A percentile compares a stretch with the other conserved stretches of the same genome.
These are phyloP conservation scores for Stachybotrys chartarum DNA, from an alignment of 2,329 filamentous ascomycete species.

Conservation along the genomic window DNA sequence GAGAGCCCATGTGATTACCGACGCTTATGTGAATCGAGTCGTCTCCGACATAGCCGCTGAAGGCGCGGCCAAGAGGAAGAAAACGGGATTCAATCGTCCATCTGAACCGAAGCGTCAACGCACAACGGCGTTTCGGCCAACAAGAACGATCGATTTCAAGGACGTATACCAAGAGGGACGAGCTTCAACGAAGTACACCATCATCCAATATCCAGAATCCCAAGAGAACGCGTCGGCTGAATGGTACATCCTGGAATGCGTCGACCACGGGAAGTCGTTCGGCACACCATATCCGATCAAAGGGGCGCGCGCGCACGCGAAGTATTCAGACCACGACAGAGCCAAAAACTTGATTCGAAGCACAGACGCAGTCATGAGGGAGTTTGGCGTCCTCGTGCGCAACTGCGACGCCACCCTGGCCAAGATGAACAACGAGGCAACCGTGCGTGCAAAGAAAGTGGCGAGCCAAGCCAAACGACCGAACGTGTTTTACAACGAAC, in stretches of 20 bases:
- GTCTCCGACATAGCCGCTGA: background rate
- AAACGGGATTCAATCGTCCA: too few relatives aligned
- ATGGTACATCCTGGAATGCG: background rate
- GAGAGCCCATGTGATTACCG: background rate
- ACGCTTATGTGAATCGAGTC: background rate
- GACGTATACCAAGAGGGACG: background rate
- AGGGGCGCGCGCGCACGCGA: too few relatives aligned
- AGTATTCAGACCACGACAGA: too few relatives aligned
- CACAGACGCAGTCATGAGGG: background rate
- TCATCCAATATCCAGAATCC: background rate
- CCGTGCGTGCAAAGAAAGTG: background rate
- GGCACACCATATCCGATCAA: background rate
- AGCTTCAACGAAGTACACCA: background rate
- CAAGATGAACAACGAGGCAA: background rate
- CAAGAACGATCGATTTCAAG: background rate
- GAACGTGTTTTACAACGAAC: background rate
- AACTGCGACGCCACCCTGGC: background rate
- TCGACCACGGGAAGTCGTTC: background rate
- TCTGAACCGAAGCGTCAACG: too few relatives aligned
- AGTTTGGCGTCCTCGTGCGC: background rate
- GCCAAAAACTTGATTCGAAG: background rate
- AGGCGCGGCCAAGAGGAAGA: background rate
- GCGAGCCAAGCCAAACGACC: background rate
- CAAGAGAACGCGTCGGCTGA: background rate
- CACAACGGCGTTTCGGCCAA: background rate